Conservation (phyloP, 1,139 yeast genomes). For the Saccharomyces hybrid region DNA sequence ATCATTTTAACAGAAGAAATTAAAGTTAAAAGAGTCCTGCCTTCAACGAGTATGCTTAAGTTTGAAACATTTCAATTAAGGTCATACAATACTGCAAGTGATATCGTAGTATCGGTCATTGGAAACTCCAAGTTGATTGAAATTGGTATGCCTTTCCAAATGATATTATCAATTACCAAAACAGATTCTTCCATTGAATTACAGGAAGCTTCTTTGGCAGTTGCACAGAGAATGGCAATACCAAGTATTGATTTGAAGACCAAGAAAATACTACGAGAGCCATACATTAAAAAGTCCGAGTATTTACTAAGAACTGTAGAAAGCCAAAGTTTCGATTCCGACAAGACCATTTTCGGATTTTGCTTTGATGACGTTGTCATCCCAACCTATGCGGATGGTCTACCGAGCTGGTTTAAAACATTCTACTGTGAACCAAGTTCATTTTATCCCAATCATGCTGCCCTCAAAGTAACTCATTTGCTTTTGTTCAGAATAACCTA, state of each 20-base stretch:
- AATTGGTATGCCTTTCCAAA: conserved; percentile 1
- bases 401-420: conserved; percentile 10
- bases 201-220: background rate
- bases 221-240: conserved; percentile 4
- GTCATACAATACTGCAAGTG: background rate
- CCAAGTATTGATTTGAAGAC: background rate
- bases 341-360: conserved; percentile 5
- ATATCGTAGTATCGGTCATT: background rate
- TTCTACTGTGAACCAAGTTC: conserved; percentile 16
- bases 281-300: background rate
- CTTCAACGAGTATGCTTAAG: conserved; percentile 7
- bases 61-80: conserved; percentile 6
- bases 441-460: background rate
- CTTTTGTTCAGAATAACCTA: background rate
- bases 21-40: conserved; percentile 15
- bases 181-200: background rate
- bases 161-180: background rate
- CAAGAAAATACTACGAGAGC: background rate
- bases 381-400: conserved; percentile 3
- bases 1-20: conserved; percentile 17
- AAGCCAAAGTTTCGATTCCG: conserved; percentile 3
- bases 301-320: background rate
- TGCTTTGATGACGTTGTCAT: conserved; percentile 4
- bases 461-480: background rate
- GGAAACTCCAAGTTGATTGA: conserved; percentile 4